Conservation (phyloP, 371 early-diverging fungal species). For the Mucor sp. region DNA sequence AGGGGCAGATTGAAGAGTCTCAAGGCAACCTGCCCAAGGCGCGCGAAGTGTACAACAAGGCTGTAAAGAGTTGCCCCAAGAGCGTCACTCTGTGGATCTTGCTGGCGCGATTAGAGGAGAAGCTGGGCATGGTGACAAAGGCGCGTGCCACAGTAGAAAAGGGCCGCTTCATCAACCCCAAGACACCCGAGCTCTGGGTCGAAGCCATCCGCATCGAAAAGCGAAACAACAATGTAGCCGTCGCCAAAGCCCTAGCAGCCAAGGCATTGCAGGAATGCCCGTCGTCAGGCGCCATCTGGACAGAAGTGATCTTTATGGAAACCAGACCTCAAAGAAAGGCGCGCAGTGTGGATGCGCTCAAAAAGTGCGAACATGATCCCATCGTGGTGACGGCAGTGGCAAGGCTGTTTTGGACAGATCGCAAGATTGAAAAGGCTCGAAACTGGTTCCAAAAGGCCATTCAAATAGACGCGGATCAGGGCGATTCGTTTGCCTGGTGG, state of each 20-base stretch:
- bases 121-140: conserved; percentile 70
- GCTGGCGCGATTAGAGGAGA: conserved; percentile 79
- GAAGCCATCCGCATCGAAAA: conserved; percentile 85
- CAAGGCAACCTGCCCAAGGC: conserved; percentile 66
- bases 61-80: conserved; percentile 80
- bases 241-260: conserved; percentile 81
- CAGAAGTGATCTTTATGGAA: conserved; percentile 87
- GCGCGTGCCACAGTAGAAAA: conserved; percentile 88
- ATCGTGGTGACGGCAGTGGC: conserved; percentile 85
- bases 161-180: conserved; percentile 85
- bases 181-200: conserved; percentile 84
- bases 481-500: conserved; percentile 97
- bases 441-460: conserved; percentile 89
- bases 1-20: conserved; percentile 75
- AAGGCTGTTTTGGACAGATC: conserved; percentile 90
- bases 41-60: conserved; percentile 74
- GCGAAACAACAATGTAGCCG: conserved; percentile 67
- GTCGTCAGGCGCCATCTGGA: conserved; percentile 85
- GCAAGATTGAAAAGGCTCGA: conserved; percentile 92
- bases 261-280: conserved; percentile 95
- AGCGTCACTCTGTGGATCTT: conserved; percentile 82
- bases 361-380: conserved; percentile 86
- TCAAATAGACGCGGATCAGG: conserved; percentile 83
- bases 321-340: conserved; percentile 88
- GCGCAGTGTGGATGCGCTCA: conserved; percentile 88